Evolutionary conservation across 352 stramenopile genomes (phyloP), one percentile per base, ranked within the genome.

Genomic region (Pythium plurisporium): DNA sequence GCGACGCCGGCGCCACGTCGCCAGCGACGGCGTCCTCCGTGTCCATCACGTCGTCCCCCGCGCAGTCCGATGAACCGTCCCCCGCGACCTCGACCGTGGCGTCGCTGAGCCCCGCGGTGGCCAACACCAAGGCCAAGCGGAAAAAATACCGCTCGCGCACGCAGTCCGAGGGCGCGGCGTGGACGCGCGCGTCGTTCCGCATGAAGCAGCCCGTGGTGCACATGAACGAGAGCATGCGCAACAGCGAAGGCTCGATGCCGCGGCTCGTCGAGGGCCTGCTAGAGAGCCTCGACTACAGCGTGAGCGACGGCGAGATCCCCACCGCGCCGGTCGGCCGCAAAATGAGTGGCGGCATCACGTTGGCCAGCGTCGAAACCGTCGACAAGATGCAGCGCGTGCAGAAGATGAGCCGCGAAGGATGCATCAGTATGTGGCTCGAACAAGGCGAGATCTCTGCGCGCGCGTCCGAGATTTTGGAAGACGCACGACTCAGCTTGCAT

Each of bases 401-500:
- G 53, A 81, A 70, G 54, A 56, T 67, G 30, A 88, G 79, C 57
- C 71, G 81, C 46, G 79, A 91, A 61, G 65, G 76, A 37, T 81
- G 77, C 22, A 92, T 90, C 59, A 88, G 80, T 53, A 90, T 87
- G 79, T 92, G 82, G 82, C 69, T 77, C 44, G 61, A 92, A 50
- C 79, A 90, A 59, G 84, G 84, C 34, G 62, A 88, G 61, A 89
- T 94, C 38, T 94, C 84, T 25, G 81, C 85, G 46, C 79, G 79
- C 23, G 84, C 84, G 44, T 87, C 79, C 0, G 84, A 94, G 61
- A 91, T 94, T 26, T 52, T 94, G 6, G 84, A 91, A 45, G 84
- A 94, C 62, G 84, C 84, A 9, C 87, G 82, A 47, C 67, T 92
- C 23, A 79, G 79, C 27, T 60, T 89, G 29, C 80, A 91, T 47